Evolutionary conservation across 306 rosid species (phyloP), one percentile per base, ranked within the genome.

Genomic region (Begonia loranthoides): DNA sequence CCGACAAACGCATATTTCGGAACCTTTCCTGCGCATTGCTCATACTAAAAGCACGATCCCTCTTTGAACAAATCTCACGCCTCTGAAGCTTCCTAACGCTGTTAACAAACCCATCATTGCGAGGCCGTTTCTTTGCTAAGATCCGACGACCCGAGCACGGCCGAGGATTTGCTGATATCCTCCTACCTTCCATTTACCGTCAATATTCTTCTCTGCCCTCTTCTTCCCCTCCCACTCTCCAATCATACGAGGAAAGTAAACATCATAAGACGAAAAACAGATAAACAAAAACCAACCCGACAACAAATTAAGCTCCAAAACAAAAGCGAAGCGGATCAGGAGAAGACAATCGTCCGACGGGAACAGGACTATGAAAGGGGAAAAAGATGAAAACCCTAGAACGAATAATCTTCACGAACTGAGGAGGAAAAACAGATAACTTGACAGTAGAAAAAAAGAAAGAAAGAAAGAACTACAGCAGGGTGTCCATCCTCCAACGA

Each of bases 21-120:
- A 87, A 87, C 62, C 84, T 70, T 64, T 87, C 90, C 52, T 76
- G 79, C 7, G 90, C 82, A 66, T 80, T 75, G 68, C 80, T 60
- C 66, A 86, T 69, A 33, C 81, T 72, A 56, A 87, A 83, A 61
- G 94, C 75, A 19, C 87, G 87, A 70, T 76, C 87, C 1, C 87
- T 75, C 60, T 74, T 87, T 9, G 96, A 76, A 55, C 74, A 66
- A 57, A 87, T 76, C 78, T 87, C 90, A 9, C 96, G 90, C n/a
- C 71, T 41, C 56, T 80, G 94, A 13, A 87, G 94, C 79, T 80
- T 83, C 76, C 74, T 83, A 13, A 87, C 78, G 63, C 83, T 66
- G 62, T 46, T 70, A 41, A 65, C 66, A 40, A 70, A 77, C 46
- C 74, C 82, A 6, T 69, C 77, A 12, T 45, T 53, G 44, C 76